A percentile compares a stretch with the other conserved stretches of the same genome.
These are phyloP conservation scores for Diaporthe helianthi DNA, from an alignment of 2,329 filamentous ascomycete genomes.

Conservation along the genomic window DNA sequence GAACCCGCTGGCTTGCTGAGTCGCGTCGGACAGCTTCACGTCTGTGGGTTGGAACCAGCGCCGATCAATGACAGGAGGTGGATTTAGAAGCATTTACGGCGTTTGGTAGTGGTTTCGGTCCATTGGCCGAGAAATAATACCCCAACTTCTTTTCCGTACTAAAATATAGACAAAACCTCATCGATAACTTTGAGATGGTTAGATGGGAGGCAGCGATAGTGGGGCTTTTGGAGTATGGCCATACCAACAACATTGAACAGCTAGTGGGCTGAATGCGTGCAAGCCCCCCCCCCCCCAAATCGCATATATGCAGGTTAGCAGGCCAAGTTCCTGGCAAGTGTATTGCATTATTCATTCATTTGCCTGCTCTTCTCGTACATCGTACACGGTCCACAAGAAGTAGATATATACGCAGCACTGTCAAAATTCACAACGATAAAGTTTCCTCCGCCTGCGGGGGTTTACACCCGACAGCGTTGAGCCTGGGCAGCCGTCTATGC, in stretches of 20 bases:
- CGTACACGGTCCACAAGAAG: conserved; percentile 19
- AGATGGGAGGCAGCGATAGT: background rate
- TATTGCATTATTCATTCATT: background rate
- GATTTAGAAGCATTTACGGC: background rate
- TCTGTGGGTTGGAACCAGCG: too few relatives aligned
- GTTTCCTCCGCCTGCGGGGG: conserved; percentile 11
- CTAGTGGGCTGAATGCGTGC: background rate
- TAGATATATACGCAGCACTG: conserved; percentile 32
- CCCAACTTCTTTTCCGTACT: background rate
- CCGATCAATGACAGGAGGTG: background rate
- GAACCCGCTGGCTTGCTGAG: background rate
- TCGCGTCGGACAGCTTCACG: background rate
- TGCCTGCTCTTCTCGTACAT: conserved; percentile 5
- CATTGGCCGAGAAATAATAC: conserved; percentile 28
- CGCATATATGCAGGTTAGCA: background rate
- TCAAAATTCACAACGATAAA: conserved; percentile 10
- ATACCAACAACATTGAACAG: background rate
- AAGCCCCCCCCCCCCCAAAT: too few relatives aligned
- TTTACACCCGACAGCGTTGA: background rate
- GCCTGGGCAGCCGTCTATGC: conserved; percentile 17
- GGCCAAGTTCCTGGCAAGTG: background rate
- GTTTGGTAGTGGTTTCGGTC: conserved; percentile 12
- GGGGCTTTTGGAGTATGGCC: too few relatives aligned
- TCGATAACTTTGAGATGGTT: background rate
- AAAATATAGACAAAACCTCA: background rate